phyloP scores from a whole-genome alignment of 306 rosid genomes.

The Potentilla sterilis region DNA sequence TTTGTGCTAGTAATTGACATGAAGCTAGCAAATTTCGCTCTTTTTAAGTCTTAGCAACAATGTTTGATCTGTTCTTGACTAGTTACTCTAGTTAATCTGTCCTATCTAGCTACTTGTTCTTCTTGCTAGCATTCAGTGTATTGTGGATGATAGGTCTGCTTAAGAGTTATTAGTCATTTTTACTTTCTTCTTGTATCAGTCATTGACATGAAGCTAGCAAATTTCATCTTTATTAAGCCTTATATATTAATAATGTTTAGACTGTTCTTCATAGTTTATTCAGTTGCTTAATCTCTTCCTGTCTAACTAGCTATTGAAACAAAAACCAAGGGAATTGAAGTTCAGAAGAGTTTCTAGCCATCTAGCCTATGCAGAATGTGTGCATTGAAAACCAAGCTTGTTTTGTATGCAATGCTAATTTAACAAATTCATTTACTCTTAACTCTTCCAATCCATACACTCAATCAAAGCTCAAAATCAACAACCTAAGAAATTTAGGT shows the following conservation, averaged over 20 bases:
- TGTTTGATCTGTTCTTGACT: not conserved
- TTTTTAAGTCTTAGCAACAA: not conserved
- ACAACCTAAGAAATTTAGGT: too few species aligned
- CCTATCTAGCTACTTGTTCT: not conserved
- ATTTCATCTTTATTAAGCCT: not conserved
- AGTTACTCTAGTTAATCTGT: not conserved
- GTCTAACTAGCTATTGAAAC: not conserved
- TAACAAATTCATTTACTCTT: too few species aligned
- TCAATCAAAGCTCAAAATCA: too few species aligned
- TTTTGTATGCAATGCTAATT: too few species aligned
- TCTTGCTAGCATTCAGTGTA: not conserved
- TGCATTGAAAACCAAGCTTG: too few species aligned
- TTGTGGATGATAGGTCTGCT: not conserved
- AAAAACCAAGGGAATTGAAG: not conserved
- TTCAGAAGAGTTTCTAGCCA: not conserved
- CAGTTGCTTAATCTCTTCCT: not conserved
- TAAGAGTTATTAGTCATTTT: not conserved
- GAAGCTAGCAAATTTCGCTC: not conserved
- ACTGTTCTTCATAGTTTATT: not conserved
- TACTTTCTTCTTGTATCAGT: conserved; percentile 3
- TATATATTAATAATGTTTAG: not conserved
- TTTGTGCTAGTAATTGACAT: conserved; percentile 4
- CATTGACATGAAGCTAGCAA: not conserved
- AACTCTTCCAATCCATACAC: too few species aligned
- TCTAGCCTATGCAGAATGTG: not conserved